Conservation (phyloP, 208 protist species). For the Spongospora subterranea region DNA sequence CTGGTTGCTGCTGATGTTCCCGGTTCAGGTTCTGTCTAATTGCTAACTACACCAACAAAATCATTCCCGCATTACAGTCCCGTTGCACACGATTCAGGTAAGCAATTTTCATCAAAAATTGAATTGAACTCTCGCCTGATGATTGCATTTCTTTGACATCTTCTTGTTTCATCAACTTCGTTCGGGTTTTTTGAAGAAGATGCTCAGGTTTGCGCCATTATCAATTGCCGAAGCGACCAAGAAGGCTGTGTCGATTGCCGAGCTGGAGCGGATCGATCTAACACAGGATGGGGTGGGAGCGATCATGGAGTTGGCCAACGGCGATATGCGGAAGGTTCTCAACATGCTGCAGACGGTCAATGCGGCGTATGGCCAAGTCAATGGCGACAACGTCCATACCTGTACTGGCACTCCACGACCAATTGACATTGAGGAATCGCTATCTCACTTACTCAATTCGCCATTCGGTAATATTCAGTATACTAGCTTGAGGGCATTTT, state of each 20-base stretch:
- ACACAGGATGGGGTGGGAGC: constrained; percentile 85
- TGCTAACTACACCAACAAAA: constrained; percentile 95
- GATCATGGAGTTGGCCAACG: constrained; percentile 87
- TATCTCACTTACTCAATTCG: constrained; percentile 23
- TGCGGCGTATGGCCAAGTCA: constrained; percentile 65
- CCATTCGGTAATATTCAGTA: constrained; percentile 57
- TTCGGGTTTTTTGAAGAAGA: neutral
- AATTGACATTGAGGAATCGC: neutral
- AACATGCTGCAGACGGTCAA: constrained; percentile 90
- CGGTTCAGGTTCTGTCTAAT: constrained; percentile 96
- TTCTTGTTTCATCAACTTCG: neutral
- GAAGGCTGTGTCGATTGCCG: constrained; percentile 83
- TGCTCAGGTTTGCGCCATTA: constrained; percentile 11
- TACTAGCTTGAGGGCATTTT: too few species aligned
- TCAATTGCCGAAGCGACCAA: neutral
- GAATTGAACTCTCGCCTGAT: too few species aligned
- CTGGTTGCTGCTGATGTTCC: neutral
- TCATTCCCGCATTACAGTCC: constrained; percentile 84
- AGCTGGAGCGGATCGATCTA: constrained; percentile 81
- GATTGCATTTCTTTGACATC: constrained; percentile 36
- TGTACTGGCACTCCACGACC: constrained; percentile 78
- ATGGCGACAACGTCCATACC: constrained; percentile 74
- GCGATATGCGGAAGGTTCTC: constrained; percentile 95
- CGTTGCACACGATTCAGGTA: constrained; percentile 98
- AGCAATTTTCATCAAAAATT: constrained; percentile 73